These are phyloP conservation scores for Neostapfia colusana DNA, from an alignment of 176 grass and related monocot species.

Conservation along the genomic window DNA sequence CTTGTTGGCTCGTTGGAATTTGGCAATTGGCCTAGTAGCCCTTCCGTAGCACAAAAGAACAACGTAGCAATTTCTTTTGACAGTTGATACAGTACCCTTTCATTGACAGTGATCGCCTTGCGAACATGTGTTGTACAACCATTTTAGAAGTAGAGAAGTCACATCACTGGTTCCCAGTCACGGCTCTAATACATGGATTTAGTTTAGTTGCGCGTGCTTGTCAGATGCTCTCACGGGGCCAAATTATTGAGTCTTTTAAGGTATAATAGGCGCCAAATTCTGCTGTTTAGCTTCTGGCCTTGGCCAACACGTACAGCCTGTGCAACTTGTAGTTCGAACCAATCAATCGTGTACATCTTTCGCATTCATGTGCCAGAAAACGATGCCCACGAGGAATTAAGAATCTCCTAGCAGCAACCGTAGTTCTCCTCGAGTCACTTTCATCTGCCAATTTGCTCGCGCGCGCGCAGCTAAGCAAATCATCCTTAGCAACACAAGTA, in stretches of 20 bases:
- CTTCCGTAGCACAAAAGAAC: too few species aligned
- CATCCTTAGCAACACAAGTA: slow-evolving; percentile 10
- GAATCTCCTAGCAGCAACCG: not conserved
- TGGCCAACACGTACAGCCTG: slow-evolving; percentile 14
- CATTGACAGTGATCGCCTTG: too few species aligned
- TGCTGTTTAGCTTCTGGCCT: not conserved
- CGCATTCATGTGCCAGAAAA: slow-evolving; percentile 7
- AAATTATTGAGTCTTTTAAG: slow-evolving; percentile 19
- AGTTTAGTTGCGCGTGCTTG: slow-evolving; percentile 19
- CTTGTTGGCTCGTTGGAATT: not conserved
- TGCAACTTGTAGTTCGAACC: slow-evolving; percentile 11
- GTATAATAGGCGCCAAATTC: slow-evolving; percentile 10
- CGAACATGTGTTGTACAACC: too few species aligned
- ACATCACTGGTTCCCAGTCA: not conserved
- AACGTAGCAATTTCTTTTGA: too few species aligned
- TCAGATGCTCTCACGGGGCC: slow-evolving; percentile 33
- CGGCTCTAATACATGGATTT: not conserved
- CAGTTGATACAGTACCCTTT: too few species aligned
- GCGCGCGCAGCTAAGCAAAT: too few species aligned
- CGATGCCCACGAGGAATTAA: slow-evolving; percentile 27
- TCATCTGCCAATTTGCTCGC: too few species aligned
- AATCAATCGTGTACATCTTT: slow-evolving; percentile 24
- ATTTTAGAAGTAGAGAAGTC: too few species aligned
- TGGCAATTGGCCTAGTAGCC: too few species aligned
- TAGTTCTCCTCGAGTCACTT: not conserved